Evolutionary conservation across 495 filamentous ascomycete genomes (phyloP).

Genomic region (Cercophora sp.): DNA sequence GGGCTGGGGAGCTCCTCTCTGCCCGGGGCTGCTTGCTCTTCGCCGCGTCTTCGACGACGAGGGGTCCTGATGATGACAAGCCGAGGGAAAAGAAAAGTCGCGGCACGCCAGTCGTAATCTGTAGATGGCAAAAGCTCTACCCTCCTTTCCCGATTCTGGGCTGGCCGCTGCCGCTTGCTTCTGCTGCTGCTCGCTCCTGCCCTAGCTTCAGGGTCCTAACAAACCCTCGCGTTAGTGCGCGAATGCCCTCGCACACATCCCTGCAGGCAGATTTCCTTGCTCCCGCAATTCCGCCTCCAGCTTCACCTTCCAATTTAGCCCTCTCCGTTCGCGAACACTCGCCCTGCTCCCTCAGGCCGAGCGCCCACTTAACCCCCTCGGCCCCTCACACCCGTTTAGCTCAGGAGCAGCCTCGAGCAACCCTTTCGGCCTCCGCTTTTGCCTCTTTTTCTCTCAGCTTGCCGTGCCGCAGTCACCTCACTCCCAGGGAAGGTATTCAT

Average conservation of each 20-base stretch:
- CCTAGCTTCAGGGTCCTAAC: background rate
- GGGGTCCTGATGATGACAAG: too few relatives aligned
- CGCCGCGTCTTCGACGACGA: too few relatives aligned
- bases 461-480: too few relatives aligned
- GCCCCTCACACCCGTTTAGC: background rate
- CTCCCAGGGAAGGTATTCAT: too few relatives aligned
- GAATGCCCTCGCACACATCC: constrained; percentile 8
- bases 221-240: constrained; percentile 2
- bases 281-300: constrained; percentile 9
- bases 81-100: too few relatives aligned
- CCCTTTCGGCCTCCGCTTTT: too few relatives aligned
- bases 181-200: background rate
- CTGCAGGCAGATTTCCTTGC: constrained; percentile 2
- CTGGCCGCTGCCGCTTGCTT: too few relatives aligned
- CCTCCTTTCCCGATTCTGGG: too few relatives aligned
- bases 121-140: too few relatives aligned
- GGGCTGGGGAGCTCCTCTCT: constrained; percentile 3
- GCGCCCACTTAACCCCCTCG: background rate
- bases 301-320: constrained; percentile 6
- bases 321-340: background rate
- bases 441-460: too few relatives aligned
- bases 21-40: background rate
- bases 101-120: too few relatives aligned
- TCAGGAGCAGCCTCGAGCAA: too few relatives aligned
- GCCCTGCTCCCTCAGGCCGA: background rate